These are phyloP conservation scores for Malassezia sympodialis DNA, from an alignment of 1,284 basidiomycete species.

Conservation along the genomic window DNA sequence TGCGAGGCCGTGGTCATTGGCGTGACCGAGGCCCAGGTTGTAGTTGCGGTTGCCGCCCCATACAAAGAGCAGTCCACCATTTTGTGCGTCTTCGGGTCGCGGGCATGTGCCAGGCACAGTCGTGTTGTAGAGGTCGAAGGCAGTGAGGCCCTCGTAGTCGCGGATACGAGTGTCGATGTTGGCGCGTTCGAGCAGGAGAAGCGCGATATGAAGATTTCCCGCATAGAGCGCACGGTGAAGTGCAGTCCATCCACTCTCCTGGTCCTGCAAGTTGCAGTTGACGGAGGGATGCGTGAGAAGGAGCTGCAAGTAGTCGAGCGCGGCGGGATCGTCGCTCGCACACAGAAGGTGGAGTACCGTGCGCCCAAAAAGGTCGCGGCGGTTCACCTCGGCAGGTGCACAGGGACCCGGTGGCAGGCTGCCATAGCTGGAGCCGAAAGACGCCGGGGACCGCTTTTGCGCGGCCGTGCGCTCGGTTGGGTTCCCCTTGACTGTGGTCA, in stretches of 20 bases:
- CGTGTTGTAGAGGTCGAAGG: constrained; percentile 81
- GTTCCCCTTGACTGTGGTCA: constrained; percentile 26
- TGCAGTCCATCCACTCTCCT: constrained; percentile 63
- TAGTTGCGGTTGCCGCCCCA: constrained; percentile 74
- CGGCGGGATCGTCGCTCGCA: constrained; percentile 56
- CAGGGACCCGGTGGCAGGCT: constrained; percentile 23
- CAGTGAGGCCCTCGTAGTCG: constrained; percentile 80
- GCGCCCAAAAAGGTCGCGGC: constrained; percentile 61
- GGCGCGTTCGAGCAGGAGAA: constrained; percentile 63
- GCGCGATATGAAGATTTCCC: constrained; percentile 69
- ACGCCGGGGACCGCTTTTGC: constrained; percentile 4
- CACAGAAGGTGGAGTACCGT: constrained; percentile 74
- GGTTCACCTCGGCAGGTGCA: constrained; percentile 58
- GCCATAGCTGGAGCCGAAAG: constrained; percentile 17
- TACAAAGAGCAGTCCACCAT: constrained; percentile 59
- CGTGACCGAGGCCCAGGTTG: constrained; percentile 67
- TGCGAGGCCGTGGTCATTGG: constrained; percentile 66
- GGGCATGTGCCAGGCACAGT: constrained; percentile 42
- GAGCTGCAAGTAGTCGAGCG: constrained; percentile 67
- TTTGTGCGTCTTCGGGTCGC: background rate
- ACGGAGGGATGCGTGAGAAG: constrained; percentile 68
- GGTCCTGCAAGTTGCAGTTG: constrained; percentile 71
- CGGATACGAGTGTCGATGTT: constrained; percentile 69
- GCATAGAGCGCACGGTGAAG: constrained; percentile 80
- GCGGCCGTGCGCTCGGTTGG: constrained; percentile 19